phyloP scores from a whole-genome alignment of 257 asterid species.

The Gentiana dahurica region DNA sequence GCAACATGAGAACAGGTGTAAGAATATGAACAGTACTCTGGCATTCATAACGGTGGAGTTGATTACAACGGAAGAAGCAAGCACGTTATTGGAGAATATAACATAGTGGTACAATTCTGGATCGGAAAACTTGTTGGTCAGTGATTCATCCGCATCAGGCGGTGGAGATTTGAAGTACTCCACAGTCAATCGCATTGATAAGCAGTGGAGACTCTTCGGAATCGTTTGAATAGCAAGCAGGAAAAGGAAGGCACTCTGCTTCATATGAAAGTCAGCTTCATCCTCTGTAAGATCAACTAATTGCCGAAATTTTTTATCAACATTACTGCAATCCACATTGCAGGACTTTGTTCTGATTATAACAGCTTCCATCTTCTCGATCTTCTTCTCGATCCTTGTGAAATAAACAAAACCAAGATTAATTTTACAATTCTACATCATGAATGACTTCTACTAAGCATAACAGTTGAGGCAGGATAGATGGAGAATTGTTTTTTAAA shows the following conservation, averaged over 20 bases:
- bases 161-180: constrained; percentile 72
- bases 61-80: constrained; percentile 77
- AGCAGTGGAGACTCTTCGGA: constrained; percentile 96
- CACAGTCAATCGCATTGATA: constrained; percentile 86
- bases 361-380: constrained; percentile 61
- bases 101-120: constrained; percentile 72
- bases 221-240: constrained; percentile 92
- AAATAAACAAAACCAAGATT: constrained; percentile 17
- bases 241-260: constrained; percentile 96
- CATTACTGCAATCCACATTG: constrained; percentile 84
- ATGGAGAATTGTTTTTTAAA: no score
- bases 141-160: constrained; percentile 36
- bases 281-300: constrained; percentile 91
- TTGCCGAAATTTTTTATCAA: constrained; percentile 95
- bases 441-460: neutral
- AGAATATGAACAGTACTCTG: constrained; percentile 40
- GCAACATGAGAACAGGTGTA: constrained; percentile 5
- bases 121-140: constrained; percentile 45
- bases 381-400: constrained; percentile 54
- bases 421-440: neutral
- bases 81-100: constrained; percentile 76
- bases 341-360: constrained; percentile 64
- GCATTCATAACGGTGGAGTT: constrained; percentile 78
- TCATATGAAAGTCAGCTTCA: constrained; percentile 88
- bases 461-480: no score